Evolutionary conservation across 2,329 filamentous ascomycete species (phyloP), one percentile per base, ranked within the genome.

Genomic region (Ophiostoma triangulosporum): DNA sequence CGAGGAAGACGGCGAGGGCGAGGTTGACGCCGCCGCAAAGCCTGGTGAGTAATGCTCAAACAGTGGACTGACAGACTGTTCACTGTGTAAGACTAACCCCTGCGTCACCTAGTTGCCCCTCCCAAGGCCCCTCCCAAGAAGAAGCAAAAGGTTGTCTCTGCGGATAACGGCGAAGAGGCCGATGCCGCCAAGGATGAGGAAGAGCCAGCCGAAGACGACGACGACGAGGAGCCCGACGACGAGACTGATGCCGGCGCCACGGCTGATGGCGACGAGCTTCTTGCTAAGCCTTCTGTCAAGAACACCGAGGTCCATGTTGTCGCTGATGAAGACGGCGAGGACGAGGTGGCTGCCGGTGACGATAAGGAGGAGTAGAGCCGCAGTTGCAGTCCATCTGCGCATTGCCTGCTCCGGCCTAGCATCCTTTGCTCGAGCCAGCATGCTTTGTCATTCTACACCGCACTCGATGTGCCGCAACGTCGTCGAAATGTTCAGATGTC

Each of bases 101-200:
- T 12, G n/a, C 8, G 11, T 6, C 20, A n/a, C 11, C 7, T 45
- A 59, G 55, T 46, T 14, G 67, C 68, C 52, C 73, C 71, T 49
- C 74, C 74, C 35, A 70, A 69, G 54, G 67, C 68, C 52, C 73
- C 71, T 49, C 74, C 74, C 35, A 70, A 69, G 54, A 77, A 77
- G 68, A 76, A 75, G 66, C 69, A 68, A 60, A 77, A 75, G 70
- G 74, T 71, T 26, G 64, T 60, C 54, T 61, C 65, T 24, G 64
- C 63, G 26, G 60, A 63, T 11, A 57, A 57, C 29, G 61, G 57
- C 7, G 57, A 58, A 12, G 60, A 53, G 12, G 59, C 57, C 6
- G 59, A 57, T 14, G 59, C 61, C 15, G 55, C 54, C 4, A 61
- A 60, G 8, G 58, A 60, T 6, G 64, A 63, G 14, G 64, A 60